A percentile compares a stretch with the other conserved stretches of the same genome.
These are phyloP conservation scores for Apodospora peruviana DNA, from an alignment of 495 filamentous ascomycete species.

Conservation along the genomic window DNA sequence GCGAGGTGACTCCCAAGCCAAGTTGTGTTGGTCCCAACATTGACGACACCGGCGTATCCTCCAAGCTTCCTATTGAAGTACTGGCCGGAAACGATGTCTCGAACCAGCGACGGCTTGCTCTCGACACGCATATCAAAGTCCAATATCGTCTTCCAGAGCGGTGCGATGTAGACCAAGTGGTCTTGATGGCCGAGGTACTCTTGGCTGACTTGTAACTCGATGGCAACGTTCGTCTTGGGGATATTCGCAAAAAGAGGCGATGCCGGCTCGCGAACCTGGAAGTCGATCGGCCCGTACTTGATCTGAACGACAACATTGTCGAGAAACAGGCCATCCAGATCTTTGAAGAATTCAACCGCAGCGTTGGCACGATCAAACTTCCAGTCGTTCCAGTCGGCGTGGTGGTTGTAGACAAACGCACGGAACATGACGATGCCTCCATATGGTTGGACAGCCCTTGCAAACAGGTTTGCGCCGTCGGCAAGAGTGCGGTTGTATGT, in stretches of 20 bases:
- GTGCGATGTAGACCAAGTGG: slow-evolving; percentile 61
- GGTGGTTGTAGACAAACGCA: slow-evolving; percentile 65
- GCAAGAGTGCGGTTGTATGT: slow-evolving; percentile 66
- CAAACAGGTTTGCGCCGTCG: slow-evolving; percentile 67
- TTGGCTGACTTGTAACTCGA: slow-evolving; percentile 63
- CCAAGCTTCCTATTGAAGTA: slow-evolving; percentile 53
- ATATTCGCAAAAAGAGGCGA: slow-evolving; percentile 68
- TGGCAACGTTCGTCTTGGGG: slow-evolving; percentile 49
- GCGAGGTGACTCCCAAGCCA: slow-evolving; percentile 65
- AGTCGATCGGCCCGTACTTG: slow-evolving; percentile 72
- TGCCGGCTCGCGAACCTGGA: slow-evolving; percentile 65
- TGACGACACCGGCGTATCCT: slow-evolving; percentile 63
- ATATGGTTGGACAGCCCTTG: slow-evolving; percentile 51
- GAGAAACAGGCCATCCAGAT: slow-evolving; percentile 59
- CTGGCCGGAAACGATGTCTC: slow-evolving; percentile 55
- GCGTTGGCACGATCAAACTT: slow-evolving; percentile 64
- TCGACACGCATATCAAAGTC: slow-evolving; percentile 63
- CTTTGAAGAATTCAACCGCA: slow-evolving; percentile 60
- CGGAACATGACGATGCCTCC: slow-evolving; percentile 69
- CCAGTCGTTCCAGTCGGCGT: slow-evolving; percentile 50
- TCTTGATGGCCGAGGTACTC: slow-evolving; percentile 70
- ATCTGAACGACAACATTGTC: slow-evolving; percentile 69
- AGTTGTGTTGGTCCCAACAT: slow-evolving; percentile 60
- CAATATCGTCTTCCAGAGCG: slow-evolving; percentile 61
- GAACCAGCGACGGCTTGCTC: slow-evolving; percentile 40